Evolutionary conservation across 2,329 filamentous ascomycete genomes (phyloP).

Genomic region (Apiospora hydei): DNA sequence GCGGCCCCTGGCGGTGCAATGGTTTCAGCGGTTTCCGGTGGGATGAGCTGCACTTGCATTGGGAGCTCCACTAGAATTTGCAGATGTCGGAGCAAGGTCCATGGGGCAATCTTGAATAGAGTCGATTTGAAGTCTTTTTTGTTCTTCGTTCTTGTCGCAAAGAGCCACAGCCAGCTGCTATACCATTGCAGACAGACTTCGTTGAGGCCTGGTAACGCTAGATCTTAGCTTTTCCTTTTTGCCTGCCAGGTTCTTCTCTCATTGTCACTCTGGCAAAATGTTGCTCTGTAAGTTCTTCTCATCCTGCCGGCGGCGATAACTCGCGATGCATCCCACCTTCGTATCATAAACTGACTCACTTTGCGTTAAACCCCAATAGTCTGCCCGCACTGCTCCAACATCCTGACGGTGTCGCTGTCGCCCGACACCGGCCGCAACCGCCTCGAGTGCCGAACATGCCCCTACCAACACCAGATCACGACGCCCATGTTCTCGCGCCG

Average conservation of each 20-base stretch:
- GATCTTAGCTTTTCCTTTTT: too few species aligned
- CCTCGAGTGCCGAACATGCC: conserved; percentile 94
- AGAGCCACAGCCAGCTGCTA: not conserved
- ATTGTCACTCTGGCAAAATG: not conserved
- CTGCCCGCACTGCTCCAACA: conserved; percentile 85
- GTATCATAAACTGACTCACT: not conserved
- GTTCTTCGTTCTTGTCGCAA: not conserved
- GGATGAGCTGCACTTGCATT: conserved; percentile 26
- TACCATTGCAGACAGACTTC: not conserved
- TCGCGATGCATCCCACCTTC: conserved; percentile 32
- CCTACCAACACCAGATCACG: conserved; percentile 86
- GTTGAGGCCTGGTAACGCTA: not conserved
- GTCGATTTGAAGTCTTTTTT: not conserved
- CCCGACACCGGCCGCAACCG: conserved; percentile 72
- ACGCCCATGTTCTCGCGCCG: conserved; percentile 82
- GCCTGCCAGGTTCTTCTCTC: not conserved
- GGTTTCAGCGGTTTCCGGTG: conserved; percentile 36
- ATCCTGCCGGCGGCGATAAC: conserved; percentile 22
- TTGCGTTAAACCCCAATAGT: conserved; percentile 54
- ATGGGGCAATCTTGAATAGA: not conserved
- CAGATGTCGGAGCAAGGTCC: not conserved
- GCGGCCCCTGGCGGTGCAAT: conserved; percentile 27
- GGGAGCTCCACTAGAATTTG: conserved; percentile 27
- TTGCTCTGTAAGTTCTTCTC: conserved; percentile 27
- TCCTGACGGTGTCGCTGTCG: conserved; percentile 73